Conservation (phyloP, 305 asterid species). For the Solanum hybrid region DNA sequence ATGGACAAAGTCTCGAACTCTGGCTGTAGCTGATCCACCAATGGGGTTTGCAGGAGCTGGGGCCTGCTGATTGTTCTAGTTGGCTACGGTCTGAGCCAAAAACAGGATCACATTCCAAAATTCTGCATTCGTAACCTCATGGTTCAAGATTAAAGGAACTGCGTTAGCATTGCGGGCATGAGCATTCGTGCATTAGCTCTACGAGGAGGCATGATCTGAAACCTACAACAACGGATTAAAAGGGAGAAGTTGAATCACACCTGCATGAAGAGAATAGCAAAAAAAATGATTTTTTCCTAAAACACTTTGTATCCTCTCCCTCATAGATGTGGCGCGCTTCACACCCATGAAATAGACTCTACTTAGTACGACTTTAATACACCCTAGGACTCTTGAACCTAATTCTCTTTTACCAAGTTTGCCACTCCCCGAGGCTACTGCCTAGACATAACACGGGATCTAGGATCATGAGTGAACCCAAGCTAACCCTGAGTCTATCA, state of each 20-base stretch:
- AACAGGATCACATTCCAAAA: neutral
- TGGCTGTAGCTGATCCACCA: neutral
- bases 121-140: neutral
- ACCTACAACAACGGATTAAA: neutral
- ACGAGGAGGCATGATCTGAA: neutral
- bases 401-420: neutral
- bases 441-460: neutral
- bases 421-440: neutral
- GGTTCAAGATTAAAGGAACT: neutral
- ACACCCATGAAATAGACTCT: neutral
- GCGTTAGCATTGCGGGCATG: neutral
- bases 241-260: neutral
- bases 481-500: neutral
- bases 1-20: neutral
- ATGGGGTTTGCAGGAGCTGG: neutral
- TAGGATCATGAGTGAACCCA: neutral
- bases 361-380: neutral
- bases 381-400: neutral
- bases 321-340: neutral
- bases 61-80: neutral
- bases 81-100: neutral
- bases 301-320: neutral
- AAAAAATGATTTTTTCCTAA: too few relatives aligned
- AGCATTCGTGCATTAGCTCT: neutral
- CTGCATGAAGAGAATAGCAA: neutral